Percentiles rank a stretch among this genome's conserved stretches.
Evolutionary conservation across 148 eudicot species (phyloP).

Genomic region (Talinum fruticosum): DNA sequence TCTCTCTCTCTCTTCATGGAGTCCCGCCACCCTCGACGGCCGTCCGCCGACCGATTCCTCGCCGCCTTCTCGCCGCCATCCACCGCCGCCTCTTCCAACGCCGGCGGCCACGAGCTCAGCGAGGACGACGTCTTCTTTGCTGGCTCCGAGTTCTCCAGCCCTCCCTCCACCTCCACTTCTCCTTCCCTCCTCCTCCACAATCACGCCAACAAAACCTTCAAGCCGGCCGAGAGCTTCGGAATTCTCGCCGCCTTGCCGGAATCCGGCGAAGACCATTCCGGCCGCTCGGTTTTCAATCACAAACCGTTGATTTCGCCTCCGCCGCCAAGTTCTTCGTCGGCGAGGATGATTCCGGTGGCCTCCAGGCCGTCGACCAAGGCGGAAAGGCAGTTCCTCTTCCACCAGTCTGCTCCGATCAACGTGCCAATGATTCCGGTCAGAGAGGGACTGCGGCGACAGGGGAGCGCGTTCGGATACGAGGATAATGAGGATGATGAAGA

Average conservation of each 20-base stretch:
- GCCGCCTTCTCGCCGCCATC: slow-evolving; percentile 20
- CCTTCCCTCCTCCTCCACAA: background rate
- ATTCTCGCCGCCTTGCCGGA: slow-evolving; percentile 45
- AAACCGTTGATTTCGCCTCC: slow-evolving; percentile 21
- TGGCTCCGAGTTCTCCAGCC: slow-evolving; percentile 17
- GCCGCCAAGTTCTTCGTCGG: slow-evolving; percentile 12
- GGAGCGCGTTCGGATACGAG: slow-evolving; percentile 24
- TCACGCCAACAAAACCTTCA: slow-evolving; percentile 14
- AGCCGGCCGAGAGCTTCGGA: slow-evolving; percentile 31
- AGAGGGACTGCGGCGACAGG: slow-evolving; percentile 6
- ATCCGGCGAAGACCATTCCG: background rate
- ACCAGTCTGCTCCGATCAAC: slow-evolving; percentile 47
- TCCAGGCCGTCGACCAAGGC: slow-evolving; percentile 13
- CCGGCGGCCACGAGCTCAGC: slow-evolving; percentile 34
- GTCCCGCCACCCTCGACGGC: slow-evolving; percentile 23
- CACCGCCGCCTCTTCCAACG: slow-evolving; percentile 7
- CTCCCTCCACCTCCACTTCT: slow-evolving; percentile 20
- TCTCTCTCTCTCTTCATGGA: slow-evolving; percentile 11
- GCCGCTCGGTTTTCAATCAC: slow-evolving; percentile 16
- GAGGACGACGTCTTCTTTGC: slow-evolving; percentile 44
- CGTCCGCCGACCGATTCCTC: slow-evolving; percentile 32
- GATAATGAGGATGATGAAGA: slow-evolving; percentile 18
- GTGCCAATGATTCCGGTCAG: slow-evolving; percentile 35
- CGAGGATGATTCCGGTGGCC: slow-evolving; percentile 31
- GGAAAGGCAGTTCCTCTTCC: slow-evolving; percentile 7